These are phyloP conservation scores for Petunia secreta DNA, from an alignment of 257 asterid genomes.

Conservation along the genomic window DNA sequence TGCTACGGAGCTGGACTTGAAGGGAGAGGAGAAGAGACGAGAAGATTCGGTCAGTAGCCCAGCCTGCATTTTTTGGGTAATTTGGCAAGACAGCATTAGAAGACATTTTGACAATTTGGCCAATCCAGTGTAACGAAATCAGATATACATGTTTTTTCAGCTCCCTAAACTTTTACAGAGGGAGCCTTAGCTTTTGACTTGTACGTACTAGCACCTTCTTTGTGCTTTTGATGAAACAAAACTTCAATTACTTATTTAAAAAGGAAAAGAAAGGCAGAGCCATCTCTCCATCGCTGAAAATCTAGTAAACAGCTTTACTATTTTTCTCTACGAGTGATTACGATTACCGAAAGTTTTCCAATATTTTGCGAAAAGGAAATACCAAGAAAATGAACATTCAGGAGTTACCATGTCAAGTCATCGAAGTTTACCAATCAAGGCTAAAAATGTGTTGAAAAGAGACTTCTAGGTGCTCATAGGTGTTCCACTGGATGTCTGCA, in stretches of 20 bases:
- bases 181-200: background rate
- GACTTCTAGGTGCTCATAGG: background rate
- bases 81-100: background rate
- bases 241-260: background rate
- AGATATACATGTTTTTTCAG: background rate
- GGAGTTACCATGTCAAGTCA: conserved; percentile 14
- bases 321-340: background rate
- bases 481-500: background rate
- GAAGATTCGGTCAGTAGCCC: conserved; percentile 12
- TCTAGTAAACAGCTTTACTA: background rate
- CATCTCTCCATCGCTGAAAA: background rate
- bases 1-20: background rate
- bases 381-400: background rate
- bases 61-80: background rate
- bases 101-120: background rate
- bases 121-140: background rate
- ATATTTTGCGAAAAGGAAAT: background rate
- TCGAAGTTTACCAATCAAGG: background rate
- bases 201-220: background rate
- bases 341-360: background rate
- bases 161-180: background rate
- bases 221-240: conserved; percentile 7
- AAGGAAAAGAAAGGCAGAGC: conserved; percentile 14
- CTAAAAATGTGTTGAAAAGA: background rate
- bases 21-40: background rate